Base-by-base conservation (phyloP, 345 rosid species). In the Gossypioides kirkii region DNA sequence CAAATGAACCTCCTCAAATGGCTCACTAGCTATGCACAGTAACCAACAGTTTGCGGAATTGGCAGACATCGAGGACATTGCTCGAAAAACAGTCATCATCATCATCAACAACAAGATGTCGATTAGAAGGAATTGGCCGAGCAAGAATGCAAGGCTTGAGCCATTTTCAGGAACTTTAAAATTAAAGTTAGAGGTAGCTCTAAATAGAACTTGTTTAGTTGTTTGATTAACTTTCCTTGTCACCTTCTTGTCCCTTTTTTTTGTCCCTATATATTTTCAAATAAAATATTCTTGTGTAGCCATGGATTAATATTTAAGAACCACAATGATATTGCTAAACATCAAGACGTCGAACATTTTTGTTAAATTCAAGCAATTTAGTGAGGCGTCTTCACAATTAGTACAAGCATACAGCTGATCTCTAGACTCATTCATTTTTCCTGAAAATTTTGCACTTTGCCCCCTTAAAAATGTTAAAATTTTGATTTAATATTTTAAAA, bases 151-250 rank as follows among this genome's bases (percentile, higher is more conserved):
- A 73, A 65, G 72, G 65, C 3, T 28, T 76, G 72, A 77, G 59
- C 55, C 82, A 82, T 61, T 82, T 81, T 70, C 85, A 79, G 25
- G 82, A 79, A 73, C 74, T 71, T 47, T 32, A 32, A 32, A 32
- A 32, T 32, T 32, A 64, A 77, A 70, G 72, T 74, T 4, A 38
- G 61, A 45, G 43, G 32, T 49, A 45, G 49, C 28, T 66, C 23
- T 26, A 61, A 60, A 26, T 20, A 45, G 1, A 28, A 16, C 73
- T n/a, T 60, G 38, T 32, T 32, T 32, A 32, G 38, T 32, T 32
- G 7, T 22, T 16, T 61, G 36, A 20, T 5, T 16, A 18, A 38
- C 28, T 47, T 28, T 22, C 32, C 23, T 22, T 43, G 6, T 12
- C 6, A 50, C 20, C 38, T 5, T 32, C 38, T 32, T 32, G 38